Evolutionary conservation across 495 filamentous ascomycete genomes (phyloP).

Genomic region (Gamarada debralockiae): DNA sequence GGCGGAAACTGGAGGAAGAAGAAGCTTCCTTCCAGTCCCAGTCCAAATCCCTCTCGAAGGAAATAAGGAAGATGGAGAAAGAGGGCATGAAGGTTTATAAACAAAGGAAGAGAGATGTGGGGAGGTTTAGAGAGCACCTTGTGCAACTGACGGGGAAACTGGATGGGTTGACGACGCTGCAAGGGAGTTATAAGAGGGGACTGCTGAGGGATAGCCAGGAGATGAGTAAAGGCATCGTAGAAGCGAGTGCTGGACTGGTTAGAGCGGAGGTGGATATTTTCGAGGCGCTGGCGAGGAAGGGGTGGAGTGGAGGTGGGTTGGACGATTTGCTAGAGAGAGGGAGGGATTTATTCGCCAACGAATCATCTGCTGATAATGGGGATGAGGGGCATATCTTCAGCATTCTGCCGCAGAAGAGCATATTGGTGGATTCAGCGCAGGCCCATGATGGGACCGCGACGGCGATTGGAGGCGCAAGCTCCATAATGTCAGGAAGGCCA

Average conservation of each 20-base stretch:
- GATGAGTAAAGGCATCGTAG: constrained; percentile 51
- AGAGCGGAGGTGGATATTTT: constrained; percentile 64
- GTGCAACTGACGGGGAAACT: constrained; percentile 55
- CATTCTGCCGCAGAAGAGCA: constrained; percentile 51
- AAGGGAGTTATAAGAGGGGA: constrained; percentile 51
- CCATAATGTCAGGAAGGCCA: background rate
- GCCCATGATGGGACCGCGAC: background rate
- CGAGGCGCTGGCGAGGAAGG: constrained; percentile 58
- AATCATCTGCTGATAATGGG: constrained; percentile 28
- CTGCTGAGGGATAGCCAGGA: constrained; percentile 55
- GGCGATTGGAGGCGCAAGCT: background rate
- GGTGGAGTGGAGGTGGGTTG: constrained; percentile 59
- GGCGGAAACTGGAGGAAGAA: constrained; percentile 52
- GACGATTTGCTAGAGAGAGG: constrained; percentile 58
- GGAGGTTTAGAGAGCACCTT: constrained; percentile 48
- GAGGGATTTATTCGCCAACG: constrained; percentile 55
- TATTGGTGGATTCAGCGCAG: constrained; percentile 29
- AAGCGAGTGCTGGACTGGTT: constrained; percentile 56
- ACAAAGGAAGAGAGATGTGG: constrained; percentile 49
- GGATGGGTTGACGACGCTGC: constrained; percentile 54
- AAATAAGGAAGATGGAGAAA: constrained; percentile 56
- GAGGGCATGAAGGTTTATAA: constrained; percentile 55
- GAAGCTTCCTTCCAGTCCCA: constrained; percentile 52
- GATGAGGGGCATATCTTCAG: constrained; percentile 50
- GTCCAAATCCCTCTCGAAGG: constrained; percentile 41